phyloP scores from a whole-genome alignment of 2,329 filamentous ascomycete species.

The Penicillium sp. region DNA sequence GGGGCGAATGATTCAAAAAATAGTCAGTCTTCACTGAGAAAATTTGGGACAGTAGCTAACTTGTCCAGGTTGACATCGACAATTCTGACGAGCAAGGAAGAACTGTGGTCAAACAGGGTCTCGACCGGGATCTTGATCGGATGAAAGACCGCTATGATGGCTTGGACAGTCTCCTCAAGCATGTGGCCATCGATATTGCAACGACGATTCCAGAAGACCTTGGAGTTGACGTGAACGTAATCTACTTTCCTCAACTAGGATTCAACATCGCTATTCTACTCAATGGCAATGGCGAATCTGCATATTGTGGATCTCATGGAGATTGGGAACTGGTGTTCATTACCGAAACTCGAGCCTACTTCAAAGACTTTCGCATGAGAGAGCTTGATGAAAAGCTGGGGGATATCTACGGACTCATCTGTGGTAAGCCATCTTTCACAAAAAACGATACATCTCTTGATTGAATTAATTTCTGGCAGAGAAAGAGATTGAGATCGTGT shows the following conservation, averaged over 20 bases:
- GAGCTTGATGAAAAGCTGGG: constrained; percentile 80
- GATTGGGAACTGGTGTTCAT: constrained; percentile 78
- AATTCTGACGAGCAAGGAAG: constrained; percentile 69
- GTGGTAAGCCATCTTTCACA: constrained; percentile 57
- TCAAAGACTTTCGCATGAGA: constrained; percentile 80
- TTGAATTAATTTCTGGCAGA: constrained; percentile 51
- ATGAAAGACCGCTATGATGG: constrained; percentile 77
- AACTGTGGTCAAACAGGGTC: constrained; percentile 69
- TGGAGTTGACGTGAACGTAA: constrained; percentile 67
- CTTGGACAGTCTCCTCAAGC: constrained; percentile 70
- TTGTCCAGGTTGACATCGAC: constrained; percentile 70
- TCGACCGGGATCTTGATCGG: constrained; percentile 74
- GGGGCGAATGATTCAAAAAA: constrained; percentile 69
- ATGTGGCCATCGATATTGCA: constrained; percentile 66
- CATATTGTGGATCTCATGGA: constrained; percentile 66
- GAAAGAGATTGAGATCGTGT: constrained; percentile 84
- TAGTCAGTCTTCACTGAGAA: constrained; percentile 40
- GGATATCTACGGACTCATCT: constrained; percentile 81
- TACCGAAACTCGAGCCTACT: constrained; percentile 72
- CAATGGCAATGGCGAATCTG: constrained; percentile 60
- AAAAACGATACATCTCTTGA: background rate
- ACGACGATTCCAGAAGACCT: constrained; percentile 60
- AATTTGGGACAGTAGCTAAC: constrained; percentile 12
- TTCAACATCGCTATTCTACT: constrained; percentile 77
- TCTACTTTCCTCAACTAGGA: constrained; percentile 88